Evolutionary conservation across 2,329 filamentous ascomycete species (phyloP), one percentile per base, ranked within the genome.

Genomic region (Decorospora gaudefroyi): DNA sequence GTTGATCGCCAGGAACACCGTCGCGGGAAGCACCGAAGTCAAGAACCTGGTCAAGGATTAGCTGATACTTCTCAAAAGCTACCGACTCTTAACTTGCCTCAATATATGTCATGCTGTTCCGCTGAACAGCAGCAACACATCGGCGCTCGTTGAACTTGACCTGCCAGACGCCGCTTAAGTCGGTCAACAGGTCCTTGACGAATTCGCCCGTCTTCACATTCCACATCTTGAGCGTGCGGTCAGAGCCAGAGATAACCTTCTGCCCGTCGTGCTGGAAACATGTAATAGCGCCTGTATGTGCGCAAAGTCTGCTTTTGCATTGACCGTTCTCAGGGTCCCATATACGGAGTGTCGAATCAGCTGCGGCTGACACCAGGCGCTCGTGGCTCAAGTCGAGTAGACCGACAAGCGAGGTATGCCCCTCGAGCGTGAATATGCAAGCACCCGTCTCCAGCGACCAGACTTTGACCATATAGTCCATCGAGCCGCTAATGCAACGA

Each of bases 191-290:
- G 70, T 99, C 92, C 57, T 92, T 88, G 38, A 96, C 84, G 68
- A 90, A 96, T 61, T 96, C 88, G 34, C 93, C 93, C 1, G 86
- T 95, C 61, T 85, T 83, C 35, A 96, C 87, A 64, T 99, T 90
- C 93, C 93, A 99, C 89, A 99, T 95, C 77, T 99, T 99, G 53
- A 99, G 78, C 3, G 90, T 96, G 62, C 92, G 85, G 69, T 99
- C 93, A 46, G 90, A 96, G 42, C 93, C 93, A 27, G 89, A 95
- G 44, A 99, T 96, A 22, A 99, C 91, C 68, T 99, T 99, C 56
- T 91, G 87, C 0, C 87, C 90, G 66, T 99, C 93, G 61, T 99
- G 93, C 71, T 99, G 93, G 72, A 99, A 99, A 71, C 93, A 99
- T 4, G 93, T 99, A 54, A 99, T 99, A 15, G 93, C 93, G 23